A percentile compares a stretch with the other conserved stretches of the same genome.
Evolutionary conservation across 2,329 filamentous ascomycete species (phyloP).

Genomic region (Onygena corvina): DNA sequence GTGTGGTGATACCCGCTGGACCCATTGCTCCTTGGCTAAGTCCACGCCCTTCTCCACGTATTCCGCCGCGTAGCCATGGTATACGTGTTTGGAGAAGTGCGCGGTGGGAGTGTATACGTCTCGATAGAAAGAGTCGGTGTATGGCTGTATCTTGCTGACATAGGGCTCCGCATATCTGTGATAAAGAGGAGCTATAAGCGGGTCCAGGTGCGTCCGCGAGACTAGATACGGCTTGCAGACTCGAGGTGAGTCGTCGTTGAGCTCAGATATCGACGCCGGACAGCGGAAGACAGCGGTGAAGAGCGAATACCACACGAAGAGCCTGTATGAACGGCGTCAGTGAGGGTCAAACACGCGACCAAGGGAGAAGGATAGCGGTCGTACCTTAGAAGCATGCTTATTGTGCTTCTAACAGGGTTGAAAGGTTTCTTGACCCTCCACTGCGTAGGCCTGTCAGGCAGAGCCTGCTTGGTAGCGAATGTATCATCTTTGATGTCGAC

Average conservation of each 20-base stretch:
- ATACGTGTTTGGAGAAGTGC: constrained; percentile 48
- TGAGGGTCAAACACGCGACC: background rate
- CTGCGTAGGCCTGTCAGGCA: background rate
- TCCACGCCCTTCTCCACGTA: constrained; percentile 55
- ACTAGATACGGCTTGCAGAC: constrained; percentile 71
- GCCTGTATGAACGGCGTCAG: constrained; percentile 35
- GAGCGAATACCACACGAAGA: constrained; percentile 77
- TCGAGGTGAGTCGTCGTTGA: constrained; percentile 57
- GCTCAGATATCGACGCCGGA: constrained; percentile 54
- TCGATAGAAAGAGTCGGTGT: constrained; percentile 47
- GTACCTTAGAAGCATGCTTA: constrained; percentile 4
- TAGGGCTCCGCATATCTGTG: constrained; percentile 72
- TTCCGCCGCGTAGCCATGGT: constrained; percentile 61
- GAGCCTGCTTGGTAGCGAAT: background rate
- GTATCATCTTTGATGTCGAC: background rate
- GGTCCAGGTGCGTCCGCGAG: constrained; percentile 55
- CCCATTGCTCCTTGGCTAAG: constrained; percentile 45
- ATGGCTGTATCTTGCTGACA: constrained; percentile 62
- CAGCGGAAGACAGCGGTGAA: constrained; percentile 72
- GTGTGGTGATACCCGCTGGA: constrained; percentile 53
- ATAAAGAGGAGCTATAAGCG: constrained; percentile 77
- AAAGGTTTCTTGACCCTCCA: background rate
- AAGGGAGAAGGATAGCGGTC: background rate
- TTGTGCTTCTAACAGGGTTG: background rate
- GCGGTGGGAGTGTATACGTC: constrained; percentile 57